Conservation (phyloP, 345 rosid species). For the Bretschneidera sinensis region DNA sequence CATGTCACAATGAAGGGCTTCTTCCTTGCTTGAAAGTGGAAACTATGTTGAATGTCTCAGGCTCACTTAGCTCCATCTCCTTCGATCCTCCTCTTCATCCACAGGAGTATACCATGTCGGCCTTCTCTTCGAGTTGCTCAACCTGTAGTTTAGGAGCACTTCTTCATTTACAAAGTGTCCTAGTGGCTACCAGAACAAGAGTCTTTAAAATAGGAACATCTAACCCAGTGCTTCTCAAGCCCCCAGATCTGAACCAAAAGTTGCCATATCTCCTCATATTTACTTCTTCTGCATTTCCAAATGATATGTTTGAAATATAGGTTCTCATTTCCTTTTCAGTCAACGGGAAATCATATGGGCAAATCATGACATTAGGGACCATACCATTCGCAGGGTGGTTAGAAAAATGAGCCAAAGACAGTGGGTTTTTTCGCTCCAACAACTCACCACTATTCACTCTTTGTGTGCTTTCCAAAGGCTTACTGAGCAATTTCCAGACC, state of each 20-base stretch:
- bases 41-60: too few relatives aligned
- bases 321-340: conserved; percentile 56
- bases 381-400: conserved; percentile 67
- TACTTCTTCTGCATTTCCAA: conserved; percentile 48
- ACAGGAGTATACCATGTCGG: conserved; percentile 75
- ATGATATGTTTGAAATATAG: conserved; percentile 65
- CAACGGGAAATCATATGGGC: conserved; percentile 79
- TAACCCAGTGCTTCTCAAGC: conserved; percentile 17
- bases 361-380: conserved; percentile 80
- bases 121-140: conserved; percentile 54
- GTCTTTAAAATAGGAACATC: conserved; percentile 46
- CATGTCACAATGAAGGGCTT: too few relatives aligned
- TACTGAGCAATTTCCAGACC: conserved; percentile 67
- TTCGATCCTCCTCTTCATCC: conserved; percentile 72
- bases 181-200: conserved; percentile 77
- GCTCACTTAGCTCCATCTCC: conserved; percentile 71
- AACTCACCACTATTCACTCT: conserved; percentile 28
- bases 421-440: conserved; percentile 78
- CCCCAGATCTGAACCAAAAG: conserved; percentile 58
- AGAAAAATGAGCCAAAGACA: conserved; percentile 78
- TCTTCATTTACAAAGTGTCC: conserved; percentile 66
- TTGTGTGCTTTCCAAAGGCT: conserved; percentile 45
- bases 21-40: too few relatives aligned
- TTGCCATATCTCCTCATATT: conserved; percentile 63
- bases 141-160: conserved; percentile 65